A percentile compares a stretch with the other conserved stretches of the same genome.
phyloP scores from a whole-genome alignment of 495 filamentous ascomycete genomes.

The Penicillium malachiteum region DNA sequence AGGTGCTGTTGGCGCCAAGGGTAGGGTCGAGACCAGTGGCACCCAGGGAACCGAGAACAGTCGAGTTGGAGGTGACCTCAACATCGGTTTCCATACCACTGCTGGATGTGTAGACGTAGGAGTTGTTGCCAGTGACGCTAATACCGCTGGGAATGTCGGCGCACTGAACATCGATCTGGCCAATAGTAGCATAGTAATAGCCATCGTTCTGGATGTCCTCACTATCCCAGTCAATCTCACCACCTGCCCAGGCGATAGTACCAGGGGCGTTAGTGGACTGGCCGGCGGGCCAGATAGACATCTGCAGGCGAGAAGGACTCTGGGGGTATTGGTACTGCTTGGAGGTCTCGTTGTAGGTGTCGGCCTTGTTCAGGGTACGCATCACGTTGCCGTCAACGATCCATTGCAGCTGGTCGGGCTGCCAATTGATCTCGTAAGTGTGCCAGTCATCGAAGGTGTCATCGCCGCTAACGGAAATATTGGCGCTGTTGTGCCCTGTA shows the following conservation, averaged over 20 bases:
- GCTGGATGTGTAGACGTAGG: conserved; percentile 72
- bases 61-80: conserved; percentile 68
- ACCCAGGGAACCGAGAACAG: conserved; percentile 74
- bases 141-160: conserved; percentile 69
- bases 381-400: conserved; percentile 73
- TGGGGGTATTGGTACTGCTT: conserved; percentile 89
- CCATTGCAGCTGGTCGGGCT: conserved; percentile 81
- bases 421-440: conserved; percentile 93
- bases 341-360: conserved; percentile 81
- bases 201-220: conserved; percentile 75
- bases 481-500: conserved; percentile 69
- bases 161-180: conserved; percentile 78
- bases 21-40: conserved; percentile 75
- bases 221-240: conserved; percentile 82
- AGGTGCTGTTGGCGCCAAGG: conserved; percentile 31
- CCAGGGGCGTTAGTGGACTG: conserved; percentile 73
- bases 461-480: conserved; percentile 58
- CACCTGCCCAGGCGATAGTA: conserved; percentile 90
- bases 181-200: conserved; percentile 85
- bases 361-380: conserved; percentile 68
- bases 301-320: conserved; percentile 86
- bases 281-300: conserved; percentile 96
- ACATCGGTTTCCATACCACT: conserved; percentile 72
- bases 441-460: conserved; percentile 81
- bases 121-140: conserved; percentile 56